These are phyloP conservation scores for Candida broadrunensis DNA, from an alignment of 805 yeast species.

Conservation along the genomic window DNA sequence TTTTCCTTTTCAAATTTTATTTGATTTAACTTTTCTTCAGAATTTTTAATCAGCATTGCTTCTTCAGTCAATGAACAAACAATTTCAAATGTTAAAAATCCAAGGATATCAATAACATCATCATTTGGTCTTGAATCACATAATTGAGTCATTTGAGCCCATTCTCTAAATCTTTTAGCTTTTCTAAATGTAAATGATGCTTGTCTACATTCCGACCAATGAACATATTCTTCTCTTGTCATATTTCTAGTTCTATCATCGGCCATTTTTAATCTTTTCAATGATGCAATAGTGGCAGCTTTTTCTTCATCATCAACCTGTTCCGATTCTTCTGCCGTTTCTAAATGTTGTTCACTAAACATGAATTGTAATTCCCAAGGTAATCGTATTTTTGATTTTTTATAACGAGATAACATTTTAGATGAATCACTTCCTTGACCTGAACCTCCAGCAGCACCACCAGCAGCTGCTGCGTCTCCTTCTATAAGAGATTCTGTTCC, in stretches of 20 bases:
- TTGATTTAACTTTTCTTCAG: conserved; percentile 53
- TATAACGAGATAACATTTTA: conserved; percentile 47
- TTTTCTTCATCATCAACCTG: conserved; percentile 84
- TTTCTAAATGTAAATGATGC: conserved; percentile 95
- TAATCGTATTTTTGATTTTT: conserved; percentile 74
- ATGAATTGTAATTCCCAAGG: conserved; percentile 96
- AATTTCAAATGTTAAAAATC: conserved; percentile 93
- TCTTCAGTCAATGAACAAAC: conserved; percentile 93
- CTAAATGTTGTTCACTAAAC: conserved; percentile 88
- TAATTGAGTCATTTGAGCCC: conserved; percentile 85
- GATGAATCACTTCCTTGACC: conserved; percentile 36
- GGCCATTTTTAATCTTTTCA: conserved; percentile 84
- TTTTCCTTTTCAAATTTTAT: conserved; percentile 29
- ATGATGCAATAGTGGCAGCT: conserved; percentile 85
- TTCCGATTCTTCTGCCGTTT: conserved; percentile 55
- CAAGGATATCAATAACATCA: conserved; percentile 93
- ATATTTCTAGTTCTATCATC: conserved; percentile 90
- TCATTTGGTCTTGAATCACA: conserved; percentile 92
- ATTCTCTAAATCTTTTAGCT: conserved; percentile 90
- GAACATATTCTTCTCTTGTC: conserved; percentile 97
- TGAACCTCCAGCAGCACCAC: conserved; percentile 38
- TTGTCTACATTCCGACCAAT: conserved; percentile 98
- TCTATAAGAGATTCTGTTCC: conserved; percentile 49
- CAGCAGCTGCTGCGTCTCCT: conserved; percentile 43
- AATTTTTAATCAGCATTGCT: conserved; percentile 75